Conservation (phyloP, 2,329 filamentous ascomycete genomes). For the Colletotrichum gigasporum region DNA sequence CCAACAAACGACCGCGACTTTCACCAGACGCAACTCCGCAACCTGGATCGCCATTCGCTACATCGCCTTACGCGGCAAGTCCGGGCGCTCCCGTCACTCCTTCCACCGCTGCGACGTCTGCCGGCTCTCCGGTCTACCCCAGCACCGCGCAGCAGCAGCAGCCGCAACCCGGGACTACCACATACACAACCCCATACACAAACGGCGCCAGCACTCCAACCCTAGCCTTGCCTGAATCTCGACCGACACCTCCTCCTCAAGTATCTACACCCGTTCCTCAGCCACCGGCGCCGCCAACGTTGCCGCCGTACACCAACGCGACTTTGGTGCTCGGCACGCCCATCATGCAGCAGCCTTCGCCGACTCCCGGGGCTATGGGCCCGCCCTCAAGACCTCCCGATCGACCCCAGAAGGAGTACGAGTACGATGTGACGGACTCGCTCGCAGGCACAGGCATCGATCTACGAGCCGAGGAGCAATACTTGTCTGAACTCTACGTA, state of each 20-base stretch:
- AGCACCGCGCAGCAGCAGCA: slow-evolving; percentile 2
- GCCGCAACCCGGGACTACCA: slow-evolving; percentile 40
- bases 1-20: slow-evolving; percentile 77
- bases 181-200: slow-evolving; percentile 48
- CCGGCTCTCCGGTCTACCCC: slow-evolving; percentile 46
- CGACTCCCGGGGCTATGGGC: slow-evolving; percentile 57
- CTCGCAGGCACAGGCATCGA: slow-evolving; percentile 87
- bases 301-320: slow-evolving; percentile 35
- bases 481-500: slow-evolving; percentile 74
- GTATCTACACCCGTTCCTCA: slow-evolving; percentile 34
- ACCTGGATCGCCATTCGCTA: slow-evolving; percentile 69
- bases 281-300: slow-evolving; percentile 20
- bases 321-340: slow-evolving; percentile 32
- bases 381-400: slow-evolving; percentile 71
- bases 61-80: slow-evolving; percentile 60
- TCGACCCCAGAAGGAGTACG: slow-evolving; percentile 67
- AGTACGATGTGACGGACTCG: slow-evolving; percentile 84
- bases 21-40: slow-evolving; percentile 76
- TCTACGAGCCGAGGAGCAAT: slow-evolving; percentile 86
- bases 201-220: slow-evolving; percentile 45
- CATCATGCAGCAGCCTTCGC: slow-evolving; percentile 34
- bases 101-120: slow-evolving; percentile 45
- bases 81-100: slow-evolving; percentile 54
- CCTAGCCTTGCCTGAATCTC: slow-evolving; percentile 34
- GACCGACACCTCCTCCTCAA: slow-evolving; percentile 33